phyloP scores from a whole-genome alignment of 192 early-diverging fungal genomes.

The Coemansia sp. region DNA sequence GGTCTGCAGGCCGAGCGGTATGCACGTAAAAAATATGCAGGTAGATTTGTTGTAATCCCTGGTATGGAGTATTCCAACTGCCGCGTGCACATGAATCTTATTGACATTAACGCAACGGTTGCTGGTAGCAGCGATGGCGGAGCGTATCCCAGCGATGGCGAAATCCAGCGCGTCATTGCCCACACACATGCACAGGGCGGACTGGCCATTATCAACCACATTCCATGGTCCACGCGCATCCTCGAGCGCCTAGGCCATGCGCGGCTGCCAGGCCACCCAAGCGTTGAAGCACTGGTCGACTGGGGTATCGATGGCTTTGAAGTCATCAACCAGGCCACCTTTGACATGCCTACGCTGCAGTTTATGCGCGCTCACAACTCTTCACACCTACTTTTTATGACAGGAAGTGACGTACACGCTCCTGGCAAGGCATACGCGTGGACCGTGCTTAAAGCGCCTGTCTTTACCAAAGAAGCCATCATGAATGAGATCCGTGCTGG shows the following conservation, averaged over 20 bases:
- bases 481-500: slow-evolving; percentile 57
- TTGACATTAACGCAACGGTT: slow-evolving; percentile 62
- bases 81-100: slow-evolving; percentile 72
- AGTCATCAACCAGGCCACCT: slow-evolving; percentile 58
- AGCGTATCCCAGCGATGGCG: slow-evolving; percentile 60
- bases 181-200: slow-evolving; percentile 63
- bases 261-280: slow-evolving; percentile 63
- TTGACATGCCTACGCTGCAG: slow-evolving; percentile 56
- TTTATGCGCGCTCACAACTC: slow-evolving; percentile 14
- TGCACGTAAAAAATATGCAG: slow-evolving; percentile 55
- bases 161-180: slow-evolving; percentile 57
- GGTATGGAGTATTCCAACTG: slow-evolving; percentile 71
- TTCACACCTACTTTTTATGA: slow-evolving; percentile 55
- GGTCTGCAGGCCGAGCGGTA: slow-evolving; percentile 60
- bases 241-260: slow-evolving; percentile 56
- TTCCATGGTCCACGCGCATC: slow-evolving; percentile 70
- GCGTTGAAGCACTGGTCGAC: slow-evolving; percentile 55
- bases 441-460: slow-evolving; percentile 55
- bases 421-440: slow-evolving; percentile 61
- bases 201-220: slow-evolving; percentile 70
- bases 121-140: slow-evolving; percentile 24
- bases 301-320: slow-evolving; percentile 76
- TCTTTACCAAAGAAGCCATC: slow-evolving; percentile 51
- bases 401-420: slow-evolving; percentile 64
- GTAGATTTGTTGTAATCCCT: slow-evolving; percentile 61